Percentiles rank a stretch among this genome's conserved stretches.
phyloP scores from a whole-genome alignment of 2,329 filamentous ascomycete genomes.

The Microdochium trichocladiopsis region DNA sequence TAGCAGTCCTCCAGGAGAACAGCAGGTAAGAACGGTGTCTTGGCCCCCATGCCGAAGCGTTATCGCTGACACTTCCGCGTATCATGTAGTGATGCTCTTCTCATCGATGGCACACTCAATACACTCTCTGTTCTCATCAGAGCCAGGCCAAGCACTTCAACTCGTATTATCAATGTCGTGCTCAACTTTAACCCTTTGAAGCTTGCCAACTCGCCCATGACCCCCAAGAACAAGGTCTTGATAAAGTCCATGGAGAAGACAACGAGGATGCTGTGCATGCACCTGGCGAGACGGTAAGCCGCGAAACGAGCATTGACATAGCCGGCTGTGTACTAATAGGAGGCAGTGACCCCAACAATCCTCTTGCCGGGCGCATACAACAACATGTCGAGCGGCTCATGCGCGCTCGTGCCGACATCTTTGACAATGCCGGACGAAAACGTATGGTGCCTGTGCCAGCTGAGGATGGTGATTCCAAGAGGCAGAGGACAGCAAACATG shows the following conservation, averaged over 20 bases:
- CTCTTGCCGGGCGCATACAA: constrained; percentile 70
- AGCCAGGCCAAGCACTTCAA: constrained; percentile 71
- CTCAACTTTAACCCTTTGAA: constrained; percentile 89
- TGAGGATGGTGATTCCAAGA: constrained; percentile 74
- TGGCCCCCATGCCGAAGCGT: constrained; percentile 4
- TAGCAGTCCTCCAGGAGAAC: constrained; percentile 79
- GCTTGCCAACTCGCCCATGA: constrained; percentile 69
- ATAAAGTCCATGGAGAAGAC: constrained; percentile 95
- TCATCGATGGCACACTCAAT: constrained; percentile 89
- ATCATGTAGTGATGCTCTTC: constrained; percentile 64
- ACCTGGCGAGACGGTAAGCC: constrained; percentile 69
- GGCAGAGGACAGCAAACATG: constrained; percentile 61
- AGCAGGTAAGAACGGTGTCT: constrained; percentile 54
- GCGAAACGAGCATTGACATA: neutral
- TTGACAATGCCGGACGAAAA: constrained; percentile 75
- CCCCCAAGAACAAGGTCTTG: constrained; percentile 71
- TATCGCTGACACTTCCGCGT: constrained; percentile 1
- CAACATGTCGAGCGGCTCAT: constrained; percentile 79
- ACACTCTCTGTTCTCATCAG: constrained; percentile 77
- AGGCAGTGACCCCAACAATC: constrained; percentile 69
- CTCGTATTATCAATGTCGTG: constrained; percentile 77
- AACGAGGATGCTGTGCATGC: constrained; percentile 72
- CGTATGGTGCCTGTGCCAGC: constrained; percentile 65
- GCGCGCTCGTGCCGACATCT: constrained; percentile 68
- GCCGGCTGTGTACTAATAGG: neutral